Evolutionary conservation across 768 basidiomycete genomes (phyloP), one percentile per base, ranked within the genome.

Genomic region (Lentinula edodes): DNA sequence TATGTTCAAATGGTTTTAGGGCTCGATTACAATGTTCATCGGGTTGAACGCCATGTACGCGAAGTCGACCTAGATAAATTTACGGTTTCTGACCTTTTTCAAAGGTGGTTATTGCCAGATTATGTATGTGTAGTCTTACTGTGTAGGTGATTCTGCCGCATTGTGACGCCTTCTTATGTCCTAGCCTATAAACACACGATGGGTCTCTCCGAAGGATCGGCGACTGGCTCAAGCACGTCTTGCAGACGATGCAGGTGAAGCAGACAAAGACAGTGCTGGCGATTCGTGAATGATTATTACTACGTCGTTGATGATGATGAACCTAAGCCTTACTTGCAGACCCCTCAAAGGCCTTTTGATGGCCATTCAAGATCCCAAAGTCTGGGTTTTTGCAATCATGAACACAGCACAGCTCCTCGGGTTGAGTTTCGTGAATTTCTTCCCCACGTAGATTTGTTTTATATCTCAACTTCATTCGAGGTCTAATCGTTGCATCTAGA

Each of bases 181-280:
- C 20, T 63, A 87, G 85, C 85, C 84, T 2, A 64, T 82, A 63
- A 89, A 88, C 66, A 88, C 87, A 0, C 74, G 75, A 38, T 88
- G 86, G 86, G 68, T 88, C 35, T 73, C 75, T 12, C 67, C 76
- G 0, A 70, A 73, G 8, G 81, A 88, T 61, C 75, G 77, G 18
- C 79, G 77, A 34, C 75, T 89, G n/a, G 87, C 87, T 3, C 86
- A 86, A 69, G 81, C 80, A 15, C 83, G 87, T 13, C 80, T 88
- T 15, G 83, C 86, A 0, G 87, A 88, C 66, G 86, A 88, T 66
- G 84, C 82, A 8, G 85, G 86, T 1, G 86, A 87, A 72, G 86
- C 86, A 0, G 87, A 88, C 64, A 71, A 79, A 65, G 87, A 89
- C 64, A 80, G 79, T n/a, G 68, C 68, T 0, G 72, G 78, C 35